Conservation (phyloP, 1,284 basidiomycete genomes). For the Rhodotorula sp. region DNA sequence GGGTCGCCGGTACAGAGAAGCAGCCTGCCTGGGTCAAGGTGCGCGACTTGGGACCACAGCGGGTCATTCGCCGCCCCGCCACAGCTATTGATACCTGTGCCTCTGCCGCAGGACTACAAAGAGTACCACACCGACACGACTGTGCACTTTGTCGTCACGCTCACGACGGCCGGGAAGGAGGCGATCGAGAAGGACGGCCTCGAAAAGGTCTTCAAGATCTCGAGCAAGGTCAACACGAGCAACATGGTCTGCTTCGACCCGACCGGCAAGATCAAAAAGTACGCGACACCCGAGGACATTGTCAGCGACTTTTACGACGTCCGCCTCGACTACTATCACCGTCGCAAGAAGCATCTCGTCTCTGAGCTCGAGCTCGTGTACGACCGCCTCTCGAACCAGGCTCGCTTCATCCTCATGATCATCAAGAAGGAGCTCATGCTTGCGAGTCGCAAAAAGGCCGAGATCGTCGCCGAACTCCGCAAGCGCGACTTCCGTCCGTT, state of each 20-base stretch:
- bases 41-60: not conserved
- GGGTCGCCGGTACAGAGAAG: slow-evolving; percentile 61
- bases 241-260: slow-evolving; percentile 99
- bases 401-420: slow-evolving; percentile 96
- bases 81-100: too few relatives aligned
- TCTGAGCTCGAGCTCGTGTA: slow-evolving; percentile 78
- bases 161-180: slow-evolving; percentile 75
- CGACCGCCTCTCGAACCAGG: slow-evolving; percentile 89
- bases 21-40: slow-evolving; percentile 59
- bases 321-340: slow-evolving; percentile 86
- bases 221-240: slow-evolving; percentile 74
- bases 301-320: slow-evolving; percentile 90
- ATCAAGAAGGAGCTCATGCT: slow-evolving; percentile 83
- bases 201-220: slow-evolving; percentile 87
- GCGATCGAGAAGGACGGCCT: slow-evolving; percentile 87
- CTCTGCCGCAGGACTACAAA: slow-evolving; percentile 75
- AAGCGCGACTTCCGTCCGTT: slow-evolving; percentile 83
- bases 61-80: not conserved
- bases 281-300: slow-evolving; percentile 84
- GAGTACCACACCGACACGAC: slow-evolving; percentile 92
- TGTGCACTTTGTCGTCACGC: slow-evolving; percentile 83
- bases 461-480: slow-evolving; percentile 81
- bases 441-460: slow-evolving; percentile 84
- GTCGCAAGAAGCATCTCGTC: slow-evolving; percentile 91
- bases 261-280: slow-evolving; percentile 94